Conservation (phyloP, 2,329 filamentous ascomycete species). For the Ramularia endophylla region DNA sequence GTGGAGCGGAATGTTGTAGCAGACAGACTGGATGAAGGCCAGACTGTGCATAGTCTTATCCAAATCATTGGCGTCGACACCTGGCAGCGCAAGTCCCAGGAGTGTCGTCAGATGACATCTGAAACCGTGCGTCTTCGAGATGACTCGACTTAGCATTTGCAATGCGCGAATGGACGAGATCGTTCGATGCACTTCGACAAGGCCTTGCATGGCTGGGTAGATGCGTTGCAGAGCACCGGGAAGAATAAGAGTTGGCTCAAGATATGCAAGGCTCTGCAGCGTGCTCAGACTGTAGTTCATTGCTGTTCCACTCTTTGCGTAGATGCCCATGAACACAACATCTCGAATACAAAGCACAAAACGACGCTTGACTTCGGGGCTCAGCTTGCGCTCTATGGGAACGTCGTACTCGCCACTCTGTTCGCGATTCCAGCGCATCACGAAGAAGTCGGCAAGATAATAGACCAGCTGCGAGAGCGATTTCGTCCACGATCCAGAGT, state of each 20-base stretch:
- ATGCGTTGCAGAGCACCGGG: constrained; percentile 92
- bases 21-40: constrained; percentile 90
- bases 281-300: constrained; percentile 89
- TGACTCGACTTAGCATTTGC: constrained; percentile 85
- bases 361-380: constrained; percentile 71
- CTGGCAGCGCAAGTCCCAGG: constrained; percentile 85
- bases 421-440: constrained; percentile 96
- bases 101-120: constrained; percentile 92
- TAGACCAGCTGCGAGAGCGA: constrained; percentile 85
- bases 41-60: constrained; percentile 91
- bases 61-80: constrained; percentile 95
- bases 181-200: constrained; percentile 95
- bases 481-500: constrained; percentile 86
- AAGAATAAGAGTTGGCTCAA: constrained; percentile 86
- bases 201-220: constrained; percentile 91
- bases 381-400: constrained; percentile 72
- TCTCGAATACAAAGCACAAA: constrained; percentile 88
- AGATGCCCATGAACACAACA: constrained; percentile 97
- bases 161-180: constrained; percentile 88
- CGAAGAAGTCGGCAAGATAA: constrained; percentile 91
- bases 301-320: constrained; percentile 87
- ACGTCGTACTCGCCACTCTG: constrained; percentile 86
- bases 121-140: constrained; percentile 92
- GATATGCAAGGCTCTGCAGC: constrained; percentile 78
- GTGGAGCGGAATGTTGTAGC: constrained; percentile 90